Base-by-base conservation (phyloP, 345 rosid species). In the Boechera retrofracta region DNA sequence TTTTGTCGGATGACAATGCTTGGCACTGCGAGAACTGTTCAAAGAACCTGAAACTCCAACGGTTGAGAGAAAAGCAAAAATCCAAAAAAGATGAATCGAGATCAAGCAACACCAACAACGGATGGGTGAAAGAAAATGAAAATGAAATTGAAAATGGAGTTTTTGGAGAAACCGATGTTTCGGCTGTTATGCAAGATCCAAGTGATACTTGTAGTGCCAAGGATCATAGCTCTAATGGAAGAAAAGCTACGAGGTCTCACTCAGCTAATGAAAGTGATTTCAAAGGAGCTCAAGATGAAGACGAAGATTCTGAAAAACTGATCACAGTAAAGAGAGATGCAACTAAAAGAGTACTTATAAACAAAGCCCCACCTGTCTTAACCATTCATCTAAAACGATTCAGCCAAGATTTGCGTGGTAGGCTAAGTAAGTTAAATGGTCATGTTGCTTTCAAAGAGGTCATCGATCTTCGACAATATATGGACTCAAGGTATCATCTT, bases 21-120 rank as follows among this genome's bases (percentile, higher is more conserved):
- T 96, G 99, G 98, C 81, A 91, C 54, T 96, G 98, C 79, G 97
- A 93, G 78, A 88, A 89, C 68, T 96, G 99, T 81, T 86, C 90
- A 7, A 89, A 79, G 78, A 77, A 56, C 71, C 72, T 87, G 68
- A 87, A 39, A 58, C 73, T 60, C 67, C 87, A 82, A 74, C 80
- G 26, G 53, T 77, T 81, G 71, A 83, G 79, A 66, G 76, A 85
- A 72, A 87, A 80, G 78, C 69, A 65, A 78, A 85, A 75, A 56
- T 70, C 79, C 15, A 82, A 75, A 49, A 36, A 36, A 67, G 76
- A 39, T 64, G 76, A 62, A 51, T 59, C 48, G 33, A 71, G 70
- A 68, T 79, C 74, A 41, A 48, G 73, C 78, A 76, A 28, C 52
- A 58, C 49, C 41, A 54, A 68, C 71, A 81, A 85, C 48, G 84